Conservation (phyloP, 2,329 filamentous ascomycete genomes). For the Neonectria punicea region DNA sequence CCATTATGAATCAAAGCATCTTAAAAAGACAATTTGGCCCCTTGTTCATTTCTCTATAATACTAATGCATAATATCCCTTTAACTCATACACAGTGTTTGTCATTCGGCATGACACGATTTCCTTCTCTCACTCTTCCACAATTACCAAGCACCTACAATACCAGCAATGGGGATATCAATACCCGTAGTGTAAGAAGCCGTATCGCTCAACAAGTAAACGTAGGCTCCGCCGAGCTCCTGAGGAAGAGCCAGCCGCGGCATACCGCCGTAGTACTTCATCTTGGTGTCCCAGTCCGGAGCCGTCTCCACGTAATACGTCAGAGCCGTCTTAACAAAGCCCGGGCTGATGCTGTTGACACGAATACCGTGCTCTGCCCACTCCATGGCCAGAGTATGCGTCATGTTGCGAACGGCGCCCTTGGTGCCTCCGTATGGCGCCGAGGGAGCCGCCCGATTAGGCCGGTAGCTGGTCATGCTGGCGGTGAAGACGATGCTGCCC, state of each 20-base stretch:
- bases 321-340: constrained; percentile 52
- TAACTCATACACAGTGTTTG: constrained; percentile 14
- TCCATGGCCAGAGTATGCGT: constrained; percentile 57
- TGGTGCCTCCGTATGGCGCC: constrained; percentile 58
- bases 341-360: constrained; percentile 32
- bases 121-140: constrained; percentile 3
- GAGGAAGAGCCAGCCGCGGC: constrained; percentile 61
- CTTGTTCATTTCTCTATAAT: constrained; percentile 16
- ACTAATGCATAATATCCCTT: constrained; percentile 3
- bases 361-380: constrained; percentile 57
- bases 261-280: constrained; percentile 69
- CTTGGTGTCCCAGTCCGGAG: constrained; percentile 65
- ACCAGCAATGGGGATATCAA: constrained; percentile 55
- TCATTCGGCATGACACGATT: constrained; percentile 15
- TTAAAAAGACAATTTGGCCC: neutral
- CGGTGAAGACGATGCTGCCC: constrained; percentile 57
- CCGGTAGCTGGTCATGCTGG: constrained; percentile 59
- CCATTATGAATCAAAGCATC: no score
- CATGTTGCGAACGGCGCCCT: constrained; percentile 55
- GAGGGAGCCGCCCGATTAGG: constrained; percentile 54
- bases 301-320: constrained; percentile 62
- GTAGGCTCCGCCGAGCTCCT: constrained; percentile 66
- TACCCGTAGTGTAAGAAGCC: constrained; percentile 61
- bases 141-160: constrained; percentile 36
- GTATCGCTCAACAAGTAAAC: constrained; percentile 66